Conservation (phyloP, 257 asterid species). For the Mitragyna speciosa region DNA sequence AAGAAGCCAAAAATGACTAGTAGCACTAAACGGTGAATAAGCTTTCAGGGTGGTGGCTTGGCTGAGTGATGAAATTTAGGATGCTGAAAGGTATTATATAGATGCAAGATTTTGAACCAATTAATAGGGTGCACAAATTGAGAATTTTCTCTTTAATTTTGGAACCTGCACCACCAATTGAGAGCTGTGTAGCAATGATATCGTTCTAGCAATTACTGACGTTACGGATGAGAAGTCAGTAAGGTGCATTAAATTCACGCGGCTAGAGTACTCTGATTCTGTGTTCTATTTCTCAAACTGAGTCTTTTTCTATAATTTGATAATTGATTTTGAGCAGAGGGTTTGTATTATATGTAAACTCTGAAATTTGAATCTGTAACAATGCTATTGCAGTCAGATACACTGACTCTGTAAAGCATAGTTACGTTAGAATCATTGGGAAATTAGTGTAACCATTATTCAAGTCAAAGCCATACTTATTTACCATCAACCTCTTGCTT, state of each 20-base stretch:
- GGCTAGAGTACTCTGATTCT: slow-evolving; percentile 14
- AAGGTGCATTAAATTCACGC: slow-evolving; percentile 29
- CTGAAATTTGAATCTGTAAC: neutral
- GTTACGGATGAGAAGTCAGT: slow-evolving; percentile 7
- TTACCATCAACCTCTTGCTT: too few relatives aligned
- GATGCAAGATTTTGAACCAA: neutral
- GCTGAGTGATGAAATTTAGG: neutral
- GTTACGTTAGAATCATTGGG: too few relatives aligned
- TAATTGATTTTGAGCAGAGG: neutral
- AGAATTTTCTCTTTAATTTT: neutral
- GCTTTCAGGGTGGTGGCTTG: neutral
- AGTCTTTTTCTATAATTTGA: neutral
- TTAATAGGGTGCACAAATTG: neutral
- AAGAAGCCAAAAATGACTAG: too few relatives aligned
- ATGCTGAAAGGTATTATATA: neutral
- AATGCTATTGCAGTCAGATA: too few relatives aligned
- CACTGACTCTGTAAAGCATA: too few relatives aligned
- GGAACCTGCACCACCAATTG: too few relatives aligned
- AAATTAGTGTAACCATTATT: too few relatives aligned
- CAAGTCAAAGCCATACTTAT: too few relatives aligned
- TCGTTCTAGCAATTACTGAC: neutral
- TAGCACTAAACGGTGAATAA: too few relatives aligned
- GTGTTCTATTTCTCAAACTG: neutral
- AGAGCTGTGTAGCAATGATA: neutral
- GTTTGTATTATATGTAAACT: neutral